These are phyloP conservation scores for Hypoxylon rubiginosum DNA, from an alignment of 2,329 filamentous ascomycete species.

Conservation along the genomic window DNA sequence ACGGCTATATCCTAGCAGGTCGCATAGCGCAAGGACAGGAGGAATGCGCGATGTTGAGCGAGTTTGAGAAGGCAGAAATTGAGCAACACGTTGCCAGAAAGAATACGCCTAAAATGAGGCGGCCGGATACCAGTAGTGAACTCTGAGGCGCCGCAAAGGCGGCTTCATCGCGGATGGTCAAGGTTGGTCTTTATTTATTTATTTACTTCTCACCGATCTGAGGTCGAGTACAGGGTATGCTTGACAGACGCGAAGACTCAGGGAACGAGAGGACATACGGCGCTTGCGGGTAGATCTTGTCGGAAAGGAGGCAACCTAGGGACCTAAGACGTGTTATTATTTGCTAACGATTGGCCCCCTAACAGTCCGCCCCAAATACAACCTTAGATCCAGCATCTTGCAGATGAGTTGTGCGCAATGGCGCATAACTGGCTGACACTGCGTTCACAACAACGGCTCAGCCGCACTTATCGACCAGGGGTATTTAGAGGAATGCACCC, in stretches of 20 bases:
- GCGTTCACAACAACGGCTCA: neutral
- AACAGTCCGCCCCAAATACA: neutral
- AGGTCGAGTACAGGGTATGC: neutral
- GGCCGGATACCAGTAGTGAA: too few species aligned
- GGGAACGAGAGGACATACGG: neutral
- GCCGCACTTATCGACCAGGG: neutral
- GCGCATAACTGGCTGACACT: neutral
- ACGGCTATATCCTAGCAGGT: neutral
- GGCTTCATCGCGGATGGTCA: too few species aligned
- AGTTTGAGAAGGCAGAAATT: neutral
- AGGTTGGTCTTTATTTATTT: neutral
- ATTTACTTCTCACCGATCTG: neutral
- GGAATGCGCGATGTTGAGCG: neutral
- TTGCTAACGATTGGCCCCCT: neutral
- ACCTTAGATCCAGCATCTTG: neutral
- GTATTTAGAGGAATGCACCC: neutral
- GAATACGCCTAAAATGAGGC: too few species aligned
- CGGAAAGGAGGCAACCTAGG: neutral
- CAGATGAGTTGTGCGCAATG: slow-evolving; percentile 6
- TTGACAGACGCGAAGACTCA: neutral
- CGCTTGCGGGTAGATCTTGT: neutral
- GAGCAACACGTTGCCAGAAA: too few species aligned
- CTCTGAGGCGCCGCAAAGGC: too few species aligned
- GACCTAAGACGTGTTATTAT: neutral
- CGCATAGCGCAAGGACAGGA: too few species aligned